A percentile compares a stretch with the other conserved stretches of the same genome.
phyloP scores from a whole-genome alignment of 2,329 filamentous ascomycete species.

The Sphaerulina vaccinii region DNA sequence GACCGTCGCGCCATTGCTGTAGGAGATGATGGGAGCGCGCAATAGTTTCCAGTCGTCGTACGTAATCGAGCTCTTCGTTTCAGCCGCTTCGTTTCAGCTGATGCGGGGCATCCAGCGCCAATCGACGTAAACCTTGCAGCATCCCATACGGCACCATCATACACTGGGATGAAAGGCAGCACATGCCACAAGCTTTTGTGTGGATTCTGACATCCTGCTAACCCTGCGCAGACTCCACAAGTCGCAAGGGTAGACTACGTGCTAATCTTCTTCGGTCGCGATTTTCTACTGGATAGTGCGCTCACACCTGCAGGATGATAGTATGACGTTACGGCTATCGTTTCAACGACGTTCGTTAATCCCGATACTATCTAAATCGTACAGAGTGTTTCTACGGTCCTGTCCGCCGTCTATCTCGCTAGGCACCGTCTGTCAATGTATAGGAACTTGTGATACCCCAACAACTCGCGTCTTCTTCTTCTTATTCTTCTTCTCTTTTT shows the following conservation, averaged over 20 bases:
- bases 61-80: too few relatives aligned
- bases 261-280: background rate
- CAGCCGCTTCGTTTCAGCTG: background rate
- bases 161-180: background rate
- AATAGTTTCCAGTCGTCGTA: background rate
- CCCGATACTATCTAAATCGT: too few relatives aligned
- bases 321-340: background rate
- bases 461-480: too few relatives aligned
- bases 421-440: too few relatives aligned
- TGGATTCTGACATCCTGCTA: background rate
- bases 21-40: background rate
- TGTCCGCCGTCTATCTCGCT: too few relatives aligned
- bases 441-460: too few relatives aligned
- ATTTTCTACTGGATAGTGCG: background rate
- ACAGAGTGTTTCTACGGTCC: too few relatives aligned
- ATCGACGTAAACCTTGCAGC: background rate
- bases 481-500: too few relatives aligned
- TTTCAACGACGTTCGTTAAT: too few relatives aligned
- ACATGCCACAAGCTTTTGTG: background rate
- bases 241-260: background rate
- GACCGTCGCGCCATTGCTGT: slow-evolving; percentile 1
- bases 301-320: background rate
- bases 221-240: background rate
- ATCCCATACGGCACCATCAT: background rate
- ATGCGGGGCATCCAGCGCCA: background rate